These are phyloP conservation scores for Daucus carota DNA, from an alignment of 129 eudicot species.

Conservation along the genomic window DH1_v3.0 NC_030382.2:51793001-51793500, in stretches of 20 bases:
- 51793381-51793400: conserved; percentile 63
- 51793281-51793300: conserved; percentile 75
- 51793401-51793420: conserved; percentile 73
- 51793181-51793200: background rate
- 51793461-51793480: conserved; percentile 57
- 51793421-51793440: conserved; percentile 55
- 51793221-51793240: background rate
- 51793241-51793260: background rate
- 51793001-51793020: background rate
- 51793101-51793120: background rate
- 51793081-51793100: background rate
- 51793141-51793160: background rate
- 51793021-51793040: background rate
- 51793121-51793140: background rate
- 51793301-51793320: conserved; percentile 54
- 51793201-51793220: background rate
- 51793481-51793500: conserved; percentile 52
- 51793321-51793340: conserved; percentile 56
- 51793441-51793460: conserved; percentile 55
- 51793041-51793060: background rate
- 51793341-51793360: conserved; percentile 45
- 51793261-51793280: conserved; percentile 11
- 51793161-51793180: background rate
- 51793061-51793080: background rate
- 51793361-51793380: conserved; percentile 57